These are phyloP conservation scores for Mycena galopus DNA, from an alignment of 768 basidiomycete genomes.

Conservation along the genomic window DNA sequence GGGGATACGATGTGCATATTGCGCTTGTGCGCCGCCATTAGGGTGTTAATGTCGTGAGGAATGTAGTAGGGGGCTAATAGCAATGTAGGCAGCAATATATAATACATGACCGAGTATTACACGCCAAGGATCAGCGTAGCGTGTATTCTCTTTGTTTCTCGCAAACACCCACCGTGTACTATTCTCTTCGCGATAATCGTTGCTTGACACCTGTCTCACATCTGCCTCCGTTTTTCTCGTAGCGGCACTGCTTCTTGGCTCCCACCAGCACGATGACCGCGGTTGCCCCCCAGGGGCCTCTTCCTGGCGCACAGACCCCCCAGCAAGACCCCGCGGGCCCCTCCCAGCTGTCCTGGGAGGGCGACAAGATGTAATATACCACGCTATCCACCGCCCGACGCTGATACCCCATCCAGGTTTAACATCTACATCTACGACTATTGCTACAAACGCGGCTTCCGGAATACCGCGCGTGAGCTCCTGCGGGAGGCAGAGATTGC, in stretches of 20 bases:
- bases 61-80: neutral
- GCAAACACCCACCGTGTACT: too few relatives aligned
- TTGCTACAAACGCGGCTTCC: slow-evolving; percentile 83
- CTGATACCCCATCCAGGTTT: slow-evolving; percentile 66
- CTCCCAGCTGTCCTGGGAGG: slow-evolving; percentile 75
- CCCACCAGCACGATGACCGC: slow-evolving; percentile 35
- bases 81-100: slow-evolving; percentile 10
- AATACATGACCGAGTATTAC: slow-evolving; percentile 27
- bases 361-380: slow-evolving; percentile 78
- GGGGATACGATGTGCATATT: slow-evolving; percentile 91
- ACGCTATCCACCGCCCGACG: slow-evolving; percentile 2
- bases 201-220: slow-evolving; percentile 30
- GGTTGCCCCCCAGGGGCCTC: slow-evolving; percentile 29
- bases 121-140: neutral
- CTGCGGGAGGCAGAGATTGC: slow-evolving; percentile 75
- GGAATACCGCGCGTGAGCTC: slow-evolving; percentile 78
- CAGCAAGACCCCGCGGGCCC: slow-evolving; percentile 29
- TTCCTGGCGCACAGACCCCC: slow-evolving; percentile 29
- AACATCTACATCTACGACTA: slow-evolving; percentile 93
- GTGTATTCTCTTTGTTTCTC: neutral
- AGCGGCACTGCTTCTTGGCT: slow-evolving; percentile 25
- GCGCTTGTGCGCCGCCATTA: slow-evolving; percentile 84
- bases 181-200: slow-evolving; percentile 9
- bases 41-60: slow-evolving; percentile 14
- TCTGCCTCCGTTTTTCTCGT: slow-evolving; percentile 35